These are phyloP conservation scores for Naegleria gruberi DNA, from an alignment of 208 protist genomes.

Conservation along the genomic window DNA sequence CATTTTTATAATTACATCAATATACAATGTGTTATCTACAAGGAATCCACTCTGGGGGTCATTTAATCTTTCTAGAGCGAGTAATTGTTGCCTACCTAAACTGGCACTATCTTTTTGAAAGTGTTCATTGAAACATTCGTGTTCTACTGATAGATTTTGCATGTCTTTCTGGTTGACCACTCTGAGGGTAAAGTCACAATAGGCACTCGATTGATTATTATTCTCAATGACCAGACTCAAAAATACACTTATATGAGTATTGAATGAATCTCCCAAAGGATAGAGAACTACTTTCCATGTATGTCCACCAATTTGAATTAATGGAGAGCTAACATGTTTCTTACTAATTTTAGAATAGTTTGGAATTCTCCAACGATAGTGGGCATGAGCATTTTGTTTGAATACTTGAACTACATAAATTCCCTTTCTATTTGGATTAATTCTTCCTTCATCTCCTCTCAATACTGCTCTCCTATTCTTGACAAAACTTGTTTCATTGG, in stretches of 20 bases:
- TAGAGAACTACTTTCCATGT: not conserved
- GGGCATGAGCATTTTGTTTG: not conserved
- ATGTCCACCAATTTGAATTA: not conserved
- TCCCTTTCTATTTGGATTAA: slow-evolving; percentile 7
- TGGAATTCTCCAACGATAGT: not conserved
- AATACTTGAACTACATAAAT: not conserved
- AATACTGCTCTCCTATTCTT: not conserved
- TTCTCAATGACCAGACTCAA: not conserved
- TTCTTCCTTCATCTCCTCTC: not conserved
- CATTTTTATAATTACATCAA: not conserved
- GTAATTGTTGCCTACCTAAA: not conserved
- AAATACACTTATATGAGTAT: not conserved
- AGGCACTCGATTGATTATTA: not conserved
- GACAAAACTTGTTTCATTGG: not conserved
- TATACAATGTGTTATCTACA: not conserved
- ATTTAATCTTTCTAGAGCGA: not conserved
- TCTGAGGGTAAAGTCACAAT: not conserved
- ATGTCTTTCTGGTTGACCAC: not conserved
- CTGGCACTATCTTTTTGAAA: not conserved
- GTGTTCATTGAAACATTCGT: not conserved
- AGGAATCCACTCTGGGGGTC: not conserved
- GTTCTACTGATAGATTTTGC: not conserved
- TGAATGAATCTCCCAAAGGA: not conserved
- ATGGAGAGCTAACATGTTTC: not conserved
- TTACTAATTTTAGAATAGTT: not conserved